Conservation (phyloP, 2,329 filamentous ascomycete species). For the Trichoderma guizhouense region DNA sequence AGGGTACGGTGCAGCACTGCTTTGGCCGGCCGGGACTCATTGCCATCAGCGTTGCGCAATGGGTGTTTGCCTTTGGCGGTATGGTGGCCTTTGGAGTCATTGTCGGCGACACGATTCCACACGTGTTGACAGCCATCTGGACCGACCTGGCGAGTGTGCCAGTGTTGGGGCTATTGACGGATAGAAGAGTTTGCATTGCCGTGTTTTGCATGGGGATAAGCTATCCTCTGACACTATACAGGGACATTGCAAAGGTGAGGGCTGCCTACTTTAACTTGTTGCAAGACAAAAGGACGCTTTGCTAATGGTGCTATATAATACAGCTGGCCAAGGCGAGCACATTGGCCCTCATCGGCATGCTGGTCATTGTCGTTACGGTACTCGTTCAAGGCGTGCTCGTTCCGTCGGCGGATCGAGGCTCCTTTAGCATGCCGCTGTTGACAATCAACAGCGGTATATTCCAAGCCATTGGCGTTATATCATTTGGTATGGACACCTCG, state of each 20-base stretch:
- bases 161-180: conserved; percentile 76
- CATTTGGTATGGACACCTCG: conserved; percentile 66
- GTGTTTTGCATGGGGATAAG: conserved; percentile 82
- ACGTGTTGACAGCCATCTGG: conserved; percentile 79
- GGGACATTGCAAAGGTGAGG: conserved; percentile 90
- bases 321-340: conserved; percentile 95
- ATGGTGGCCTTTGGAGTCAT: conserved; percentile 99
- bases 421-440: conserved; percentile 65
- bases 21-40: conserved; percentile 85
- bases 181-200: conserved; percentile 81
- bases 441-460: conserved; percentile 86
- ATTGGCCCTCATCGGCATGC: conserved; percentile 88
- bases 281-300: neutral
- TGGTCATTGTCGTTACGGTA: conserved; percentile 82
- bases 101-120: conserved; percentile 92
- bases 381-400: conserved; percentile 77
- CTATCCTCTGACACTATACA: conserved; percentile 86
- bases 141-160: conserved; percentile 69
- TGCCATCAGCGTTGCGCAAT: conserved; percentile 86
- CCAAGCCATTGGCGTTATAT: conserved; percentile 95
- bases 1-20: conserved; percentile 92
- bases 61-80: conserved; percentile 97
- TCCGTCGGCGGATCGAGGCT: conserved; percentile 67
- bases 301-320: neutral
- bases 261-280: neutral